phyloP scores from a whole-genome alignment of 2,329 filamentous ascomycete genomes.

The Elsinoe necatrix region DNA sequence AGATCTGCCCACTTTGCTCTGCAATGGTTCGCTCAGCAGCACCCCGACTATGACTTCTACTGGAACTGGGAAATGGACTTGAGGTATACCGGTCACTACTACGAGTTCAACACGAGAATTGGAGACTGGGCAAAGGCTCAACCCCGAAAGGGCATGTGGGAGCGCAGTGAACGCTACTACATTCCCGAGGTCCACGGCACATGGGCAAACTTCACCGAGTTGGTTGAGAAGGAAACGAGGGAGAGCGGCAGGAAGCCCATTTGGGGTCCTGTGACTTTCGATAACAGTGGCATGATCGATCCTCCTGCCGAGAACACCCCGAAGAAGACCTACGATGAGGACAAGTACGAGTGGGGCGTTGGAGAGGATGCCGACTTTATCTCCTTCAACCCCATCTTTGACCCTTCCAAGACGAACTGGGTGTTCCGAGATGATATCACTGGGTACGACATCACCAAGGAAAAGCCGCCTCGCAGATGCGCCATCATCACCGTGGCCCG shows the following conservation, averaged over 20 bases:
- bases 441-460: slow-evolving; percentile 50
- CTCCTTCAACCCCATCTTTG: slow-evolving; percentile 70
- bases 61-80: slow-evolving; percentile 93
- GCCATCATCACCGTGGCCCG: slow-evolving; percentile 73
- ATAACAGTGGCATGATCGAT: slow-evolving; percentile 45
- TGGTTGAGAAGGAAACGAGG: slow-evolving; percentile 53
- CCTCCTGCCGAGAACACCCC: slow-evolving; percentile 56
- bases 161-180: slow-evolving; percentile 64
- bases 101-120: slow-evolving; percentile 65
- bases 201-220: slow-evolving; percentile 58
- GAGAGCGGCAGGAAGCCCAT: slow-evolving; percentile 45
- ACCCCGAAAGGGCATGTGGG: slow-evolving; percentile 65
- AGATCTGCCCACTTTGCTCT: slow-evolving; percentile 49
- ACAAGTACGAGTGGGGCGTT: slow-evolving; percentile 67
- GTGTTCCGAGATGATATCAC: slow-evolving; percentile 60
- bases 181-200: slow-evolving; percentile 60
- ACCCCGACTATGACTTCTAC: slow-evolving; percentile 45
- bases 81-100: slow-evolving; percentile 72
- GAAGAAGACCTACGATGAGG: slow-evolving; percentile 49
- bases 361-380: slow-evolving; percentile 68
- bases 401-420: slow-evolving; percentile 65
- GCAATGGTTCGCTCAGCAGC: slow-evolving; percentile 45
- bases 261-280: slow-evolving; percentile 53
- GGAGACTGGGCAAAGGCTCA: slow-evolving; percentile 56
- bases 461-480: slow-evolving; percentile 58